Evolutionary conservation across 2,329 filamentous ascomycete species (phyloP).

Genomic region (Alternaria hordeiaustralica): DNA sequence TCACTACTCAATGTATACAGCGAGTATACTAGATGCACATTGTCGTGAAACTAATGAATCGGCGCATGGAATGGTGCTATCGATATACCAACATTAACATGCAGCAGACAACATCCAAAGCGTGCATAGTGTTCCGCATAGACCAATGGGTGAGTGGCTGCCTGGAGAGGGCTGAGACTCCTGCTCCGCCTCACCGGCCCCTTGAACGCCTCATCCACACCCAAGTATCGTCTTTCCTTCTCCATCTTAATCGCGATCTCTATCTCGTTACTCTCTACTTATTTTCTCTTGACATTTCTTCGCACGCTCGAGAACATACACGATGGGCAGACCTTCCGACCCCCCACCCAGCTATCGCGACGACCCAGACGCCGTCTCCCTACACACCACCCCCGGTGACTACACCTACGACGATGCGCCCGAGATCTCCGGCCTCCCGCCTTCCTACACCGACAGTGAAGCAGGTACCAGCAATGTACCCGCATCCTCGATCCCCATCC

Average conservation of each 20-base stretch:
- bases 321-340: conserved; percentile 41
- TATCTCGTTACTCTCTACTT: neutral
- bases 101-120: neutral
- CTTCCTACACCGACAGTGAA: conserved; percentile 47
- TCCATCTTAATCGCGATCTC: neutral
- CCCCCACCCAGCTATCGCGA: conserved; percentile 39
- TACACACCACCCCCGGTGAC: conserved; percentile 49
- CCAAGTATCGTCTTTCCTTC: conserved; percentile 6
- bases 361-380: conserved; percentile 48
- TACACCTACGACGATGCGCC: conserved; percentile 48
- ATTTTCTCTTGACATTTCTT: neutral
- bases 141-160: conserved; percentile 26
- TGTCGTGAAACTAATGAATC: neutral
- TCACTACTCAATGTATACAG: neutral
- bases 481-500: conserved; percentile 20
- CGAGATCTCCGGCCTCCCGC: conserved; percentile 40
- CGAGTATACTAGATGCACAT: neutral
- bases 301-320: neutral
- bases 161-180: conserved; percentile 32
- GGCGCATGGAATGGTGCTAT: neutral
- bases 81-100: neutral
- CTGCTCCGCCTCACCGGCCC: conserved; percentile 30
- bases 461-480: conserved; percentile 15
- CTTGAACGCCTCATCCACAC: conserved; percentile 15
- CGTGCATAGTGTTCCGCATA: conserved; percentile 8